Evolutionary conservation across 176 grass and related monocot species (phyloP), one percentile per base, ranked within the genome.

Genomic region (Ampelocalamus luodianensis): DNA sequence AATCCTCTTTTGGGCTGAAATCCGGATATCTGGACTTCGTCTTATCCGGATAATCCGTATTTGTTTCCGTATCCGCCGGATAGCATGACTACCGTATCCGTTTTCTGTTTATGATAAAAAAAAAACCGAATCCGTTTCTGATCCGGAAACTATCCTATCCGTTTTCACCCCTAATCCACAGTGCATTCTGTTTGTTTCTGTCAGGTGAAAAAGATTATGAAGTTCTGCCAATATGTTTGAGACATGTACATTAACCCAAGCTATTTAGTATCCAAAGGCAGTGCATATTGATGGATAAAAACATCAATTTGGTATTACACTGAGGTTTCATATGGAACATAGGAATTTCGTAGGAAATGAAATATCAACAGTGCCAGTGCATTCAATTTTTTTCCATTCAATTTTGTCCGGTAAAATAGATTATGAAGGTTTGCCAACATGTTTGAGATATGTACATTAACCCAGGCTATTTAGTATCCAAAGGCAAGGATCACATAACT

Each of bases 371-470:
- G 23, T 10, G 61, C 24, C 39, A 67, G 45, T 58, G 36, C 23
- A 71, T 42, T 51, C 36, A 37, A 11, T 11, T 16, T 43, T 43
- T 58, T 51, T 20, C 38, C 49, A 72, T 12, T 40, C 1, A 71
- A 49, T 82, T 69, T 38, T 12, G n/a, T 32, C 38, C 2, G 17
- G 34, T 43, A 36, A 40, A 59, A 59, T 63, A 78, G 22, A 44
- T 60, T 61, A 24, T 62, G 32, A 62, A 44, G 22, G 58, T 59
- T 44, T 78, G n/a, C 6, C 13, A 44, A 39, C 37, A 54, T 58
- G 65, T 45, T 71, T 68, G 20, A 80, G 78, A 53, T 18, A 23
- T 70, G 46, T 26, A 59, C 65, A 68, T 70, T 71, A 68, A 68
- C n/a, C 13, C 68, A 79, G 46, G n/a, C 22, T 51, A 54, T 51